Conservation (phyloP, 1,139 yeast genomes). For the Eremothecium gossypii region DNA sequence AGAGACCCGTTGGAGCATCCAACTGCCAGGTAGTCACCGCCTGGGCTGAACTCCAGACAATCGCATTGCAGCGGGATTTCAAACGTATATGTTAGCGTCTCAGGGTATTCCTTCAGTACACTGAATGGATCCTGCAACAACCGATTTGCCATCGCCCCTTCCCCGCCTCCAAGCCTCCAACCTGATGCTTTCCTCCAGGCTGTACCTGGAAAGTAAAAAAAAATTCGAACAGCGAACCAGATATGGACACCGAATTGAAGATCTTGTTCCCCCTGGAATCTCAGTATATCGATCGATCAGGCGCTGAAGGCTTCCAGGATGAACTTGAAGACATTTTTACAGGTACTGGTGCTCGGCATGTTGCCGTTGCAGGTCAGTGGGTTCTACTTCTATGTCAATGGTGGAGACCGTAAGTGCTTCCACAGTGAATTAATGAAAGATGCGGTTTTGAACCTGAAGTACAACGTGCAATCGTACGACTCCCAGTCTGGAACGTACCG, state of each 20-base stretch:
- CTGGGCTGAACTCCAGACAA: constrained; percentile 57
- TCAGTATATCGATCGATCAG: no score
- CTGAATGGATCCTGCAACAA: constrained; percentile 89
- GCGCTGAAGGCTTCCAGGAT: not conserved
- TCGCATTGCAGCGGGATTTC: constrained; percentile 56
- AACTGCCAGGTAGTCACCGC: constrained; percentile 83
- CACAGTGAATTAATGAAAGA: constrained; percentile 53
- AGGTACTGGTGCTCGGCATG: constrained; percentile 12
- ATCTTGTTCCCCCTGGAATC: no score
- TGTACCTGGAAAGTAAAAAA: not conserved
- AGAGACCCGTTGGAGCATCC: constrained; percentile 78
- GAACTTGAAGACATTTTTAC: constrained; percentile 5
- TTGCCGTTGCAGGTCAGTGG: constrained; percentile 25
- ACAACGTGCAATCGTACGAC: constrained; percentile 50
- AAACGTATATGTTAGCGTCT: constrained; percentile 61
- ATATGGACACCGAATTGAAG: constrained; percentile 1
- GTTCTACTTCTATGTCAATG: constrained; percentile 44
- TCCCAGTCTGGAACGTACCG: constrained; percentile 34
- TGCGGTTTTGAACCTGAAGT: constrained; percentile 50
- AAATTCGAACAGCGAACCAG: constrained; percentile 1
- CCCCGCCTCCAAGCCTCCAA: no score
- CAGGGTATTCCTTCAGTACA: constrained; percentile 89
- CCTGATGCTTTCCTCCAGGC: not conserved
- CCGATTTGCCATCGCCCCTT: constrained; percentile 42
- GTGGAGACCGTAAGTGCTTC: constrained; percentile 56